A percentile compares a stretch with the other conserved stretches of the same genome.
Conservation (phyloP, 2,329 filamentous ascomycete genomes). For the Aspergillus felis region DNA sequence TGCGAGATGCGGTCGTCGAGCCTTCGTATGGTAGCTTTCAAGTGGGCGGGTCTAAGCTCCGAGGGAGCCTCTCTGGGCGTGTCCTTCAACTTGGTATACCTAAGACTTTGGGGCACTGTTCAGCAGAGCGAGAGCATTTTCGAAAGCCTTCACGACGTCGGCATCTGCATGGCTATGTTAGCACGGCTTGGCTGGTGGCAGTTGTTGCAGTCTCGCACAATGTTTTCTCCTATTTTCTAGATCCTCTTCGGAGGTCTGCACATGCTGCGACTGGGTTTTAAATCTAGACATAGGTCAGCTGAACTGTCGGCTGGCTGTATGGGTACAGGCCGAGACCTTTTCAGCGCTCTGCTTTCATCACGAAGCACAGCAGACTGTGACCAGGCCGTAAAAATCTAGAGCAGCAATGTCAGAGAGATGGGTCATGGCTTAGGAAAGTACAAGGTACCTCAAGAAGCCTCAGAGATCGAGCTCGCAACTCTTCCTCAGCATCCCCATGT, state of each 20-base stretch:
- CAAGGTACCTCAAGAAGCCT: constrained; percentile 58
- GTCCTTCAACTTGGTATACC: neutral
- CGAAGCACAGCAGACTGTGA: constrained; percentile 66
- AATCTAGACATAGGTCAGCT: constrained; percentile 48
- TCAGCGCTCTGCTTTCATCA: constrained; percentile 72
- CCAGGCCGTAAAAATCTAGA: constrained; percentile 76
- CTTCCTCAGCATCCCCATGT: constrained; percentile 60
- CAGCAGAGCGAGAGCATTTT: constrained; percentile 44
- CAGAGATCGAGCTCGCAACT: constrained; percentile 64
- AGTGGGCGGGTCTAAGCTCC: neutral
- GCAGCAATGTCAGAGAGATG: constrained; percentile 2
- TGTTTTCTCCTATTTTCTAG: constrained; percentile 74
- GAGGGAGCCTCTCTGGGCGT: neutral
- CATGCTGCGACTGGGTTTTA: constrained; percentile 72
- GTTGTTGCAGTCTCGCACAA: constrained; percentile 53
- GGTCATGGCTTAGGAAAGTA: neutral
- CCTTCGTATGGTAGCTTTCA: neutral
- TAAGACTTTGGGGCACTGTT: constrained; percentile 27
- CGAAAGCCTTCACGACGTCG: constrained; percentile 47
- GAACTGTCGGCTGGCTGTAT: neutral
- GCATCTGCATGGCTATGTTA: constrained; percentile 30
- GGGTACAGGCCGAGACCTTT: constrained; percentile 55
- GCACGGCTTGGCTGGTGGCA: neutral
- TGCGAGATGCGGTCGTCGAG: neutral
- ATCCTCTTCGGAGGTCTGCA: constrained; percentile 67